phyloP scores from a whole-genome alignment of 2,329 filamentous ascomycete species.

The Stachybotrys chartarum region DNA sequence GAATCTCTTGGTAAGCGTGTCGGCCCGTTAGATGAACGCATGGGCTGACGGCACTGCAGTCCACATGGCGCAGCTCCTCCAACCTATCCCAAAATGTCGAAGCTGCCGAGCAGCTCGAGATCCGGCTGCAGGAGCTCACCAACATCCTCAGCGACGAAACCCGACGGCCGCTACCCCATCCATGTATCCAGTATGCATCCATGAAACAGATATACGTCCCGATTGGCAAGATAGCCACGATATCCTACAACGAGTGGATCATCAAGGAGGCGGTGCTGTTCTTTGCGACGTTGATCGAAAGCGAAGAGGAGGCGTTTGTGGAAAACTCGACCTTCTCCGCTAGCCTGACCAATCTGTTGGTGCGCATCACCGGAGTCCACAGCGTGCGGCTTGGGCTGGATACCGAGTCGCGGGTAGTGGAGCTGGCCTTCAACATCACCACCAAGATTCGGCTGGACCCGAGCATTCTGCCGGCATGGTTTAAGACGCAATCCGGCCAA shows the following conservation, averaged over 20 bases:
- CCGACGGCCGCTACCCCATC: constrained; percentile 79
- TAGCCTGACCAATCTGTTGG: constrained; percentile 79
- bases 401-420: constrained; percentile 82
- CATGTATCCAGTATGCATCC: constrained; percentile 82
- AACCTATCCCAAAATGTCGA: constrained; percentile 54
- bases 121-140: constrained; percentile 56
- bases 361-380: constrained; percentile 68
- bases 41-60: constrained; percentile 19
- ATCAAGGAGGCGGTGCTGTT: constrained; percentile 78
- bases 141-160: constrained; percentile 82
- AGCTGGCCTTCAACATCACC: constrained; percentile 90
- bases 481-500: constrained; percentile 49
- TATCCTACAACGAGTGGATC: constrained; percentile 77
- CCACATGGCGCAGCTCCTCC: constrained; percentile 53
- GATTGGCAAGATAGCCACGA: constrained; percentile 81
- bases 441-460: constrained; percentile 92
- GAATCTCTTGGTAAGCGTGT: constrained; percentile 46
- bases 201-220: constrained; percentile 84
- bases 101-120: constrained; percentile 55
- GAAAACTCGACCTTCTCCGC: constrained; percentile 80
- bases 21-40: neutral
- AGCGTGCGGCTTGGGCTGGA: constrained; percentile 69
- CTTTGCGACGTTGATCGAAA: constrained; percentile 89
- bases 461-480: constrained; percentile 84
- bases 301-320: constrained; percentile 91